A percentile compares a stretch with the other conserved stretches of the same genome.
Evolutionary conservation across 495 filamentous ascomycete genomes (phyloP).

Genomic region (Oleoguttula mirabilis): DNA sequence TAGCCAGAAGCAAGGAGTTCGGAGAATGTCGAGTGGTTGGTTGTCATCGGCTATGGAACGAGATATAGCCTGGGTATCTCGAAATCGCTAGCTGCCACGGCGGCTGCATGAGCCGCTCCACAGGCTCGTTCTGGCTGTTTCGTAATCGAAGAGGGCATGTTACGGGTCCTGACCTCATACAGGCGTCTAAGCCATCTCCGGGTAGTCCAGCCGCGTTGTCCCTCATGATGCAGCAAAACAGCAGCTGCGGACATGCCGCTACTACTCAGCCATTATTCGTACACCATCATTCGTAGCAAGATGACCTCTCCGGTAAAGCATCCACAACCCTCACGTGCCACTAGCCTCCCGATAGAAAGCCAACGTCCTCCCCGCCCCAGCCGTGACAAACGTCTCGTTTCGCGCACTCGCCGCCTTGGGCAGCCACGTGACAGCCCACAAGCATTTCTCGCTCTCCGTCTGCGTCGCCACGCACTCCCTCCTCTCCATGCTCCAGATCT

Average conservation of each 20-base stretch:
- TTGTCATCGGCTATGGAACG: no score
- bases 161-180: background rate
- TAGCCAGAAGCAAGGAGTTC: background rate
- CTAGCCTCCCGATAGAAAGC: constrained; percentile 81
- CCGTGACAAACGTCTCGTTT: constrained; percentile 78
- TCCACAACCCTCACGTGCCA: constrained; percentile 12
- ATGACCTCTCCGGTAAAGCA: background rate
- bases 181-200: background rate
- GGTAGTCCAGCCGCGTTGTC: no score
- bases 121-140: no score
- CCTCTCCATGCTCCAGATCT: constrained; percentile 83
- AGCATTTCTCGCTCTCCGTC: constrained; percentile 69
- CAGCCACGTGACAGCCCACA: constrained; percentile 85
- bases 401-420: constrained; percentile 50
- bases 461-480: constrained; percentile 84
- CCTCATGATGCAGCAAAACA: no score
- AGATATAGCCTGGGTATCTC: no score
- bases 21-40: background rate
- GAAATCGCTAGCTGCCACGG: no score
- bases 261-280: no score
- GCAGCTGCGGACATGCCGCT: no score
- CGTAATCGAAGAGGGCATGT: no score
- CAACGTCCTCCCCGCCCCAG: constrained; percentile 66
- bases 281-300: background rate
- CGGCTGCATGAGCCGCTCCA: no score